Percentiles rank a stretch among this genome's conserved stretches.
Conservation (phyloP, 2,329 filamentous ascomycete species). For the Chaetomium strumarium region DNA sequence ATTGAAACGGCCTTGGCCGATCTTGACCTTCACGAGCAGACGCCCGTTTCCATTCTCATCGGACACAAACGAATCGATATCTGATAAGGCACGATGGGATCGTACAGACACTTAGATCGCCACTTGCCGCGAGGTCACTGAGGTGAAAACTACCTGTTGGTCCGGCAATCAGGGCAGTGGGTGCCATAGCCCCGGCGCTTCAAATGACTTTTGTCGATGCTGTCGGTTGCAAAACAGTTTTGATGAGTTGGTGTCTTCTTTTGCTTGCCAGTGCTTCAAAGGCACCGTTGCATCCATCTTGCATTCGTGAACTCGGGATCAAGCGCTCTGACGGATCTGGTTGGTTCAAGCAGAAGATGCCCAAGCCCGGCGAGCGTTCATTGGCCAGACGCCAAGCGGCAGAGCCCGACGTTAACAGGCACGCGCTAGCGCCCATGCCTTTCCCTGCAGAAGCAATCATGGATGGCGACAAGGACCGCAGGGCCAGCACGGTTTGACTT, state of each 20-base stretch:
- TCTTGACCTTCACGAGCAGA: conserved; percentile 3
- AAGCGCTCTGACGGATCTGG: conserved; percentile 3
- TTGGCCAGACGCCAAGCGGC: conserved; percentile 10
- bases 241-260: background rate
- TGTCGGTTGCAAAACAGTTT: background rate
- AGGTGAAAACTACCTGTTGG: too few species aligned
- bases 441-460: background rate
- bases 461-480: background rate
- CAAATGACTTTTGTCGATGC: background rate
- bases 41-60: background rate
- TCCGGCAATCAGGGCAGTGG: background rate
- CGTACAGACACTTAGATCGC: too few species aligned
- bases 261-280: background rate
- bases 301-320: background rate
- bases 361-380: conserved; percentile 8
- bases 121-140: too few species aligned
- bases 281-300: conserved; percentile 10
- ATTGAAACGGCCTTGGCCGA: conserved; percentile 16
- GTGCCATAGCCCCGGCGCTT: background rate
- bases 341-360: conserved; percentile 13
- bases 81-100: too few species aligned
- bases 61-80: too few species aligned
- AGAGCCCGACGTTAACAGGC: conserved; percentile 1
- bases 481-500: background rate
- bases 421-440: background rate